Conservation (phyloP, 352 stramenopile species). For the Phytophthora pinifolia region DNA sequence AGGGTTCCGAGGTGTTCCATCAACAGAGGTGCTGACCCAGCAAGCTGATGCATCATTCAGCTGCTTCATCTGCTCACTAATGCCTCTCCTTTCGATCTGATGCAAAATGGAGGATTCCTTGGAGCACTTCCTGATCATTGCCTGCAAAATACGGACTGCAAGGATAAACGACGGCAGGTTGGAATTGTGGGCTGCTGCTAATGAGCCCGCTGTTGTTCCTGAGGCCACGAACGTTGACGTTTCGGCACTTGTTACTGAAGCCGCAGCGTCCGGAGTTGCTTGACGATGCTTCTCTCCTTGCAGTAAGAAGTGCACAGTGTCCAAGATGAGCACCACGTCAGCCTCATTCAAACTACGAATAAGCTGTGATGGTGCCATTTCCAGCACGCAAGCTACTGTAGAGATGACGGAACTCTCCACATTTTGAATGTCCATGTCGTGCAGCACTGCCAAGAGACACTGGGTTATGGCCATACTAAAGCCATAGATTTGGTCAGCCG, state of each 20-base stretch:
- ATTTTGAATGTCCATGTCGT: slow-evolving; percentile 67
- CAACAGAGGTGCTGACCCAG: slow-evolving; percentile 29
- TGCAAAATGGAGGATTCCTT: slow-evolving; percentile 64
- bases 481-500: slow-evolving; percentile 40
- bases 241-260: not conserved
- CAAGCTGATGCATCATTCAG: slow-evolving; percentile 45
- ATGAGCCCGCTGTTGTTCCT: slow-evolving; percentile 3
- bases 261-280: slow-evolving; percentile 4
- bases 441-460: slow-evolving; percentile 53
- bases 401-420: slow-evolving; percentile 64
- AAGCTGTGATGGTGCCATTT: slow-evolving; percentile 68
- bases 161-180: slow-evolving; percentile 70
- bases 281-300: slow-evolving; percentile 41
- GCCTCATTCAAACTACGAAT: slow-evolving; percentile 46
- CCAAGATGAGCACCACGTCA: slow-evolving; percentile 65
- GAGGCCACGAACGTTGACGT: not conserved
- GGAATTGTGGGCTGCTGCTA: slow-evolving; percentile 27
- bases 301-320: slow-evolving; percentile 68
- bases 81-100: slow-evolving; percentile 81
- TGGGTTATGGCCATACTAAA: slow-evolving; percentile 50
- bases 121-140: slow-evolving; percentile 62
- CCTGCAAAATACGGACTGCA: slow-evolving; percentile 71
- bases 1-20: slow-evolving; percentile 7
- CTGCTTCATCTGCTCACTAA: slow-evolving; percentile 71
- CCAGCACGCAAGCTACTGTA: slow-evolving; percentile 64